These are phyloP conservation scores for Coemansia sp. DNA, from an alignment of 192 early-diverging fungal species.

Conservation along the genomic window DNA sequence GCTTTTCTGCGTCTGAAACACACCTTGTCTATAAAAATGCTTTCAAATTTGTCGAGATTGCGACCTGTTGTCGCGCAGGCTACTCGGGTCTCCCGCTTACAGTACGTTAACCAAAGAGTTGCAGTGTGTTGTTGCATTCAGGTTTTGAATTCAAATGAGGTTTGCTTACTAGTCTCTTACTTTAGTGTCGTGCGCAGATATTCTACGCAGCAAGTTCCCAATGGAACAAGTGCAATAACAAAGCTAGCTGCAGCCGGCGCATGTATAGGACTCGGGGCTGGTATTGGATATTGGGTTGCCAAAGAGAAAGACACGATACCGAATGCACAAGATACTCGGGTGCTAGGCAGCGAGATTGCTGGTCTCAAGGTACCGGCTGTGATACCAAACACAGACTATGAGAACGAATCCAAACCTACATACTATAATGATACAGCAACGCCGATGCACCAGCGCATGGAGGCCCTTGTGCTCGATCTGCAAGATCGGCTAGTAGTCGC, in stretches of 20 bases:
- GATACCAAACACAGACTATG: slow-evolving; percentile 42
- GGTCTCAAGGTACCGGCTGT: slow-evolving; percentile 11
- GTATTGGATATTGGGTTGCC: slow-evolving; percentile 2
- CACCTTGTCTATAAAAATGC: neutral
- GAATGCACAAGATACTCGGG: neutral
- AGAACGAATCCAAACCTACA: slow-evolving; percentile 19
- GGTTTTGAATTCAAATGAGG: neutral
- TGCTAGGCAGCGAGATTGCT: slow-evolving; percentile 26
- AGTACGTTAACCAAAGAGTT: neutral
- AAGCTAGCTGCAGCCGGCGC: neutral
- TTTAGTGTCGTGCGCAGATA: slow-evolving; percentile 4
- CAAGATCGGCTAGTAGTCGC: slow-evolving; percentile 71
- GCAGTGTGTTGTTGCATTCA: neutral
- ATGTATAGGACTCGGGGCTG: neutral
- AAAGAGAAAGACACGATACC: neutral
- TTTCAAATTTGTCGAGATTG: neutral
- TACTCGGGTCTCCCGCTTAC: slow-evolving; percentile 1
- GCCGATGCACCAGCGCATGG: slow-evolving; percentile 84
- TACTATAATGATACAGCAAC: slow-evolving; percentile 28
- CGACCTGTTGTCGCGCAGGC: neutral
- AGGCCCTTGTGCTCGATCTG: slow-evolving; percentile 67
- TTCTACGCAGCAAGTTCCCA: neutral
- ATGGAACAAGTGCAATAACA: neutral
- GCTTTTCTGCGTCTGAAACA: neutral
- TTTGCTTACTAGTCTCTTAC: neutral